Percentiles rank a stretch among this genome's conserved stretches.
phyloP scores from a whole-genome alignment of 805 yeast species.

The Yamadazyma akitaensis region DNA sequence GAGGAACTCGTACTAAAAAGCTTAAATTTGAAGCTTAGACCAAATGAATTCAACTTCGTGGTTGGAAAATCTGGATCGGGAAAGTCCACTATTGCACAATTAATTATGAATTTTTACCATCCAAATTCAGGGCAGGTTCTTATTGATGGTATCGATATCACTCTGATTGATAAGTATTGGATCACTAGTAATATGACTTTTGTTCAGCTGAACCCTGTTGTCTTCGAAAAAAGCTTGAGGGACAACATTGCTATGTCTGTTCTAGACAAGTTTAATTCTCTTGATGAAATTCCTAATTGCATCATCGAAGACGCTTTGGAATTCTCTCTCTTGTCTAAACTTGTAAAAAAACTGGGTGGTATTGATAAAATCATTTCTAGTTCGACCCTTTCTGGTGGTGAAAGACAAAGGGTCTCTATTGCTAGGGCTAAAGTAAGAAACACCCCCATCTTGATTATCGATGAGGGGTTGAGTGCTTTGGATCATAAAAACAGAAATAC shows the following conservation, averaged over 20 bases:
- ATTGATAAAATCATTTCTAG: conserved; percentile 49
- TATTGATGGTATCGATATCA: conserved; percentile 52
- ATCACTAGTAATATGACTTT: conserved; percentile 61
- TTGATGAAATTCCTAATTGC: conserved; percentile 18
- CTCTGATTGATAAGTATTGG: conserved; percentile 46
- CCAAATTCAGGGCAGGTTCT: conserved; percentile 51
- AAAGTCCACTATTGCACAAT: conserved; percentile 72
- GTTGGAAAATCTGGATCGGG: conserved; percentile 94
- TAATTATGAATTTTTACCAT: conserved; percentile 60
- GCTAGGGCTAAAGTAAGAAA: conserved; percentile 80
- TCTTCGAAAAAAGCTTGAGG: conserved; percentile 61
- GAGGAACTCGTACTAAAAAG: conserved; percentile 45
- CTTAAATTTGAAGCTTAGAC: conserved; percentile 34
- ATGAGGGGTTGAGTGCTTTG: conserved; percentile 83
- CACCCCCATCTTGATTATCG: conserved; percentile 73
- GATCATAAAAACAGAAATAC: conserved; percentile 49
- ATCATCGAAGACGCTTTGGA: conserved; percentile 42
- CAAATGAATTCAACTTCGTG: conserved; percentile 53
- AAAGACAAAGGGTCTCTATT: conserved; percentile 75
- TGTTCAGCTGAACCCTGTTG: conserved; percentile 66
- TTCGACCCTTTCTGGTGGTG: conserved; percentile 78
- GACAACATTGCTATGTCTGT: conserved; percentile 62
- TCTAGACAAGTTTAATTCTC: conserved; percentile 17
- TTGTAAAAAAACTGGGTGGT: conserved; percentile 37
- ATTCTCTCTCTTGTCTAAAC: conserved; percentile 49